Evolutionary conservation across 1,139 yeast species (phyloP), one percentile per base, ranked within the genome.

Genomic region (Saccharomyces hybrid): DNA sequence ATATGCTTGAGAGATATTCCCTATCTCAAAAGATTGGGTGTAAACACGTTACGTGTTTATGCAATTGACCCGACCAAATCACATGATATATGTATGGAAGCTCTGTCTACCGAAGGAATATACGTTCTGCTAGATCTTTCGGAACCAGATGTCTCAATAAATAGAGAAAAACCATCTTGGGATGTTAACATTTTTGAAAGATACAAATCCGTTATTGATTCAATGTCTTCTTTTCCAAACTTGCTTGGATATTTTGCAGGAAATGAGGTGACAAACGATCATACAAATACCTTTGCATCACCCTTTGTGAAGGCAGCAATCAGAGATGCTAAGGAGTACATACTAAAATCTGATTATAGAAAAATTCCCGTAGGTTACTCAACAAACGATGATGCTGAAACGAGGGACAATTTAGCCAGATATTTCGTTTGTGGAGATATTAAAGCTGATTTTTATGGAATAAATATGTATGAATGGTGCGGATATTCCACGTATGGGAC

Each of bases 301-400:
- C 83, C 88, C 0, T 83, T 79, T 68, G 83, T 82, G 8, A 81
- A 80, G 63, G 84, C 87, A 0, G 80, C 86, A 0, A 74, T 83
- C 3, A 72, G 88, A 61, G 88, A 83, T 63, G 65, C 74, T 44
- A 83, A 82, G 61, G 56, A 61, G 13, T 79, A 83, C 61, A 77
- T 83, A 51, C 63, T 63, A n/a, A 52, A 60, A 5, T 72, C 71
- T 52, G 68, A 70, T 0, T 79, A 79, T 62, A 71, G 87, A 61
- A 49, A 63, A 2, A 76, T 83, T 30, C 87, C 88, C 0, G 77
- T 83, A 31, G 89, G 88, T 0, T 80, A 82, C 59, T 79, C 86
- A 2, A 74, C 83, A 2, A 82, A 81, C 61, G 86, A 82, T 66
- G 85, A 81, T 67, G 72, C 78, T 2, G n/a, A n/a, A n/a, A n/a